phyloP scores from a whole-genome alignment of 306 rosid species.

The Prinsepia uniflora region DNA sequence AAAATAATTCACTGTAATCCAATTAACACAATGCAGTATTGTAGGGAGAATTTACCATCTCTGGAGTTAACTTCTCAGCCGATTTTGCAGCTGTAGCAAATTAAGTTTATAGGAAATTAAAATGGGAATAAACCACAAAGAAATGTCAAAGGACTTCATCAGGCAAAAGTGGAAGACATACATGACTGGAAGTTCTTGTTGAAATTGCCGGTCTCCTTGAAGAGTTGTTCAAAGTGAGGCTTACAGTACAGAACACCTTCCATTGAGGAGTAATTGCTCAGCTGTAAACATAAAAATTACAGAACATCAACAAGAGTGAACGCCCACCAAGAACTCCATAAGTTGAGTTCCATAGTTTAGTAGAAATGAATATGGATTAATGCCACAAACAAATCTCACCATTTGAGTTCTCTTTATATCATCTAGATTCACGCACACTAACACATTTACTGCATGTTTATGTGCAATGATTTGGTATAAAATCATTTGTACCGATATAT shows the following conservation, averaged over 20 bases:
- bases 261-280: constrained; percentile 93
- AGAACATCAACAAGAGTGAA: constrained; percentile 11
- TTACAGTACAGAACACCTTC: constrained; percentile 91
- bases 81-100: constrained; percentile 78
- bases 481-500: not conserved
- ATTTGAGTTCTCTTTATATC: not conserved
- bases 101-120: constrained; percentile 36
- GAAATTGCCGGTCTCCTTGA: constrained; percentile 82
- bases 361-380: not conserved
- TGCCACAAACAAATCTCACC: not conserved
- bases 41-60: constrained; percentile 54
- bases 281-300: constrained; percentile 45
- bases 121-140: constrained; percentile 2
- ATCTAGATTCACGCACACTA: not conserved
- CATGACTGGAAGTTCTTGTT: constrained; percentile 83
- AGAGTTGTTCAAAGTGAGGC: constrained; percentile 95
- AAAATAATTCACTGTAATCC: constrained; percentile 2
- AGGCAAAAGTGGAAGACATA: constrained; percentile 35
- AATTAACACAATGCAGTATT: constrained; percentile 11
- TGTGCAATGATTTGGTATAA: not conserved
- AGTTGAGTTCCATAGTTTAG: not conserved
- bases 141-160: constrained; percentile 20
- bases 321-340: constrained; percentile 21
- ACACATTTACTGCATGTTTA: not conserved
- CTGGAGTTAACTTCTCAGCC: constrained; percentile 73